phyloP scores from a whole-genome alignment of 179 eudicot genomes.

The Silene vulgaris region DNA sequence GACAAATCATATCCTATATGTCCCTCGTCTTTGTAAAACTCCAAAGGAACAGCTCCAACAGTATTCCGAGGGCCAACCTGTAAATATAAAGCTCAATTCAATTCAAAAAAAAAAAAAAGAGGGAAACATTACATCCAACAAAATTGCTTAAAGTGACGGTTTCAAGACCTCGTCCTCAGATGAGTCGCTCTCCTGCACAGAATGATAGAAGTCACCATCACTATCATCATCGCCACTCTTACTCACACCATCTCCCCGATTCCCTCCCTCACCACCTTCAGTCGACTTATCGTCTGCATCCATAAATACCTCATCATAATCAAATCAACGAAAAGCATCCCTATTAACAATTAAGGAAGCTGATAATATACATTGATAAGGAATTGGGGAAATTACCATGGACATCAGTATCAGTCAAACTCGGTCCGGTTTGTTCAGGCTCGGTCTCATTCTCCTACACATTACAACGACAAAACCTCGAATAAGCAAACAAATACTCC shows the following conservation, averaged over 20 bases:
- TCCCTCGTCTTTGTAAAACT: constrained; percentile 87
- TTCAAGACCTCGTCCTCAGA: constrained; percentile 87
- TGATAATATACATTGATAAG: neutral
- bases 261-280: constrained; percentile 22
- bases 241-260: constrained; percentile 20
- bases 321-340: neutral
- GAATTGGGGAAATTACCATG: constrained; percentile 29
- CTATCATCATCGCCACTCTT: constrained; percentile 39
- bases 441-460: constrained; percentile 19
- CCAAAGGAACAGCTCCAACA: constrained; percentile 81
- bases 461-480: neutral
- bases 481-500: neutral
- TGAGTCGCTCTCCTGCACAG: constrained; percentile 86
- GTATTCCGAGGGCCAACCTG: constrained; percentile 96
- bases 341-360: neutral
- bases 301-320: constrained; percentile 20
- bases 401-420: constrained; percentile 45
- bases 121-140: neutral
- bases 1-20: constrained; percentile 84
- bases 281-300: constrained; percentile 28
- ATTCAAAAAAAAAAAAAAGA: neutral
- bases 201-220: constrained; percentile 13
- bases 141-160: constrained; percentile 5
- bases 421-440: constrained; percentile 12
- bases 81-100: neutral